Base-by-base conservation (phyloP, 495 filamentous ascomycete genomes). In the Xylaria castorea region DNA sequence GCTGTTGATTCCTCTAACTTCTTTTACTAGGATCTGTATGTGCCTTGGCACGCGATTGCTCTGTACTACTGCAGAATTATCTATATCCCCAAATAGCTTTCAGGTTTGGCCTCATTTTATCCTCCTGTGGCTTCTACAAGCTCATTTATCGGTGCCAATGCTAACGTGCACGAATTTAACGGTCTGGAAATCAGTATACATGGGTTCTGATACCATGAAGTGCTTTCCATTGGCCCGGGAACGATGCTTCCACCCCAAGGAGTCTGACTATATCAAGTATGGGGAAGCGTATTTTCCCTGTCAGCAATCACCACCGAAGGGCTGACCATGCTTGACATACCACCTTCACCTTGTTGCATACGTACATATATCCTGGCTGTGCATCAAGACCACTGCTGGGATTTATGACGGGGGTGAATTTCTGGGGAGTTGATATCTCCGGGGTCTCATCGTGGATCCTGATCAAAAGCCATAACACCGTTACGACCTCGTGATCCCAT, bases 301-400 rank as follows among this genome's bases (percentile, higher is more conserved):
- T 68, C 36, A 68, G 50, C 66, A 51, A 51, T 68, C 66, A 68
- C 46, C 50, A 25, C n/a, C 22, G 50, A 44, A 57, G 66, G 58
- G 66, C 66, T 68, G 66, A 68, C 66, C 48, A 68, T 68, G 66
- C 66, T 68, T 68, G 30, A 68, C 66, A 68, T 68, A 68, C 66
- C 38, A 25, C 38, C 50, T 32, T 68, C 50, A 68, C 66, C 66
- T 68, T 68, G 66, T 68, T 68, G 50, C 50, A 68, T 68, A 64
- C 11, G 20, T 22, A 22, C 46, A 55, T 42, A 38, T 12, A 68
- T 68, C 65, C 65, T 55, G 50, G 65, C 48, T 42, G 65, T 68
- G 65, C 65, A 68, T 68, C 65, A 40, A 30, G 46, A 38, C 30
- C 3, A n/a, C n/a, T 50, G 65, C 65, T 68, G 50, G 65, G 65